A percentile compares a stretch with the other conserved stretches of the same genome.
Evolutionary conservation across 2,329 filamentous ascomycete species (phyloP).

Genomic region (Fusarium sp.): DNA sequence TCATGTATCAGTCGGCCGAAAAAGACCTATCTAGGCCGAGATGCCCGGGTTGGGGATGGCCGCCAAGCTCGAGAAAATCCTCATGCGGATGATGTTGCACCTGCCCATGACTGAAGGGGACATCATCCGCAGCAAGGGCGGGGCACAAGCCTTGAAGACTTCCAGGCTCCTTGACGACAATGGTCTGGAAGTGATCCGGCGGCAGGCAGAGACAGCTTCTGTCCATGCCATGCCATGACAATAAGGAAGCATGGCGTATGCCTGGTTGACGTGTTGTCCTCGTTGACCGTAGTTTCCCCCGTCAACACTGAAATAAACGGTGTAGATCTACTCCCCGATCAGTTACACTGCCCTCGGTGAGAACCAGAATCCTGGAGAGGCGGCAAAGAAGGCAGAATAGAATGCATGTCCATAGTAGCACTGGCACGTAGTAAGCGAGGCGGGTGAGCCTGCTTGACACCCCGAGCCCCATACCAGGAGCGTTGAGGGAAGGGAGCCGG

Average conservation of each 20-base stretch:
- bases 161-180: slow-evolving; percentile 20
- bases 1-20: slow-evolving; percentile 39
- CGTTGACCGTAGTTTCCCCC: slow-evolving; percentile 21
- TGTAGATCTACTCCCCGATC: slow-evolving; percentile 22
- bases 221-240: slow-evolving; percentile 12
- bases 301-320: slow-evolving; percentile 5
- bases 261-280: slow-evolving; percentile 30
- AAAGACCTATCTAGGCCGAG: slow-evolving; percentile 36
- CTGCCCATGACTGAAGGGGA: slow-evolving; percentile 26
- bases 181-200: slow-evolving; percentile 12
- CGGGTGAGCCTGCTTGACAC: slow-evolving; percentile 9
- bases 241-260: slow-evolving; percentile 9
- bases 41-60: slow-evolving; percentile 24
- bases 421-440: not conserved
- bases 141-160: slow-evolving; percentile 28
- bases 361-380: slow-evolving; percentile 9
- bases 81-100: slow-evolving; percentile 20
- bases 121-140: slow-evolving; percentile 29
- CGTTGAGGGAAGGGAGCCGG: slow-evolving; percentile 21
- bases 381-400: slow-evolving; percentile 15
- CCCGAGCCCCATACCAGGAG: slow-evolving; percentile 31
- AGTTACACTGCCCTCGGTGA: not conserved
- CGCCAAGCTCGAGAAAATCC: slow-evolving; percentile 33
- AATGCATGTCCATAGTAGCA: slow-evolving; percentile 19
- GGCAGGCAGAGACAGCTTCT: slow-evolving; percentile 17